These are phyloP conservation scores for Daphne laureola DNA, from an alignment of 441 rosid species.

Conservation along the genomic window DNA sequence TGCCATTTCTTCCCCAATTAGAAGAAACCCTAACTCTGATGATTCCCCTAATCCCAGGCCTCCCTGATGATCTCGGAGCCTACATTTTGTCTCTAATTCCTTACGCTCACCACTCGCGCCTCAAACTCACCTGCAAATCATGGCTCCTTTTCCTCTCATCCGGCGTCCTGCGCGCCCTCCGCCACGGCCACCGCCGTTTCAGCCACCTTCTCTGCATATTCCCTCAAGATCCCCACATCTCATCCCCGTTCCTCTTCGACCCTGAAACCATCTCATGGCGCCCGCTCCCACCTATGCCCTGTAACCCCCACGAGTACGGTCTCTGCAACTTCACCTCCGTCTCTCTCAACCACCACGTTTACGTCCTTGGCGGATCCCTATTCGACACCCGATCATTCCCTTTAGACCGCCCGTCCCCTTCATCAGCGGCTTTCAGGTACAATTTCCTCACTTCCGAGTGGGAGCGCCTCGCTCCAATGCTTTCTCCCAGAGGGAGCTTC, in stretches of 20 bases:
- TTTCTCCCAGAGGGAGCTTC: constrained; percentile 83
- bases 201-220: constrained; percentile 69
- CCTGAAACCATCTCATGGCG: constrained; percentile 59
- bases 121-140: constrained; percentile 59
- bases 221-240: constrained; percentile 79
- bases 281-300: constrained; percentile 68
- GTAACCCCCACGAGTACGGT: constrained; percentile 71
- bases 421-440: constrained; percentile 58
- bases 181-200: constrained; percentile 24
- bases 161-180: constrained; percentile 49
- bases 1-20: constrained; percentile 16
- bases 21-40: constrained; percentile 29
- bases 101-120: constrained; percentile 63
- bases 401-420: constrained; percentile 64
- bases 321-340: constrained; percentile 78
- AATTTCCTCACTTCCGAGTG: constrained; percentile 42
- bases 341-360: constrained; percentile 49
- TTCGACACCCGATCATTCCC: constrained; percentile 84
- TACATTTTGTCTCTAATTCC: constrained; percentile 59
- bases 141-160: constrained; percentile 78
- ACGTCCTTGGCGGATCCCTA: constrained; percentile 79
- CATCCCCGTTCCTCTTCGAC: constrained; percentile 75
- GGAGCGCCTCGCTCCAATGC: constrained; percentile 71
- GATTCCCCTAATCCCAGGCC: constrained; percentile 40
- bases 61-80: constrained; percentile 63